A percentile compares a stretch with the other conserved stretches of the same genome.
Evolutionary conservation across 116 monocot genomes (phyloP).

Genomic region (Trichopus zeylanicus): DNA sequence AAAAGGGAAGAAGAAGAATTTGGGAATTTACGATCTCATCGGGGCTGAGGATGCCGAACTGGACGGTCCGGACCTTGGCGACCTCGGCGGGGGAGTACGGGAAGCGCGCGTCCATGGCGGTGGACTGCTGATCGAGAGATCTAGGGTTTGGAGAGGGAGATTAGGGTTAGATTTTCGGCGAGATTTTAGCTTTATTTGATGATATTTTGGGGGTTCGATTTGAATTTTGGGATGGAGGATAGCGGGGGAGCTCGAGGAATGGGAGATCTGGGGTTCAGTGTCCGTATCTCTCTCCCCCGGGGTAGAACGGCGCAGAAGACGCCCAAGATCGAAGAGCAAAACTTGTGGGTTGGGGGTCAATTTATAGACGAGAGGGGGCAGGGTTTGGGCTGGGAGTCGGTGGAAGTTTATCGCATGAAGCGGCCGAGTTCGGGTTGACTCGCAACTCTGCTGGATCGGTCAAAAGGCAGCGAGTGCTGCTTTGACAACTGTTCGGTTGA

Average conservation of each 20-base stretch:
- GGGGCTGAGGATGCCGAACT: conserved; percentile 97
- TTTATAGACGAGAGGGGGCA: conserved; percentile 15
- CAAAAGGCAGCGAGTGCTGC: too few relatives aligned
- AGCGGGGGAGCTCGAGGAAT: not conserved
- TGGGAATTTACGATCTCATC: conserved; percentile 83
- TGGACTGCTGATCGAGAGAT: not conserved
- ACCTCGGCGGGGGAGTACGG: conserved; percentile 94
- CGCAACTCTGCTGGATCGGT: too few relatives aligned
- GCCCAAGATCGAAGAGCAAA: not conserved
- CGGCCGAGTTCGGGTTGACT: too few relatives aligned
- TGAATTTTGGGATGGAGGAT: not conserved
- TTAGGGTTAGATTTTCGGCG: too few relatives aligned
- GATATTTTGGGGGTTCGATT: not conserved
- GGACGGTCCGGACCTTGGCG: conserved; percentile 83
- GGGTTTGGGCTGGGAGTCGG: too few relatives aligned
- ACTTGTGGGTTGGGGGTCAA: not conserved
- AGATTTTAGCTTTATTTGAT: not conserved
- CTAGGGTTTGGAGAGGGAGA: conserved; percentile 4
- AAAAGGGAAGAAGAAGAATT: conserved; percentile 3
- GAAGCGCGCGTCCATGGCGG: conserved; percentile 78
- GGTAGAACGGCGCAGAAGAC: not conserved
- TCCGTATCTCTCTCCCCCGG: not conserved
- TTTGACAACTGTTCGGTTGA: too few relatives aligned
- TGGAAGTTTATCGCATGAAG: too few relatives aligned
- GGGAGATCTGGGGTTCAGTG: not conserved